phyloP scores from a whole-genome alignment of 306 rosid genomes.

The Cajanus cajan region DNA sequence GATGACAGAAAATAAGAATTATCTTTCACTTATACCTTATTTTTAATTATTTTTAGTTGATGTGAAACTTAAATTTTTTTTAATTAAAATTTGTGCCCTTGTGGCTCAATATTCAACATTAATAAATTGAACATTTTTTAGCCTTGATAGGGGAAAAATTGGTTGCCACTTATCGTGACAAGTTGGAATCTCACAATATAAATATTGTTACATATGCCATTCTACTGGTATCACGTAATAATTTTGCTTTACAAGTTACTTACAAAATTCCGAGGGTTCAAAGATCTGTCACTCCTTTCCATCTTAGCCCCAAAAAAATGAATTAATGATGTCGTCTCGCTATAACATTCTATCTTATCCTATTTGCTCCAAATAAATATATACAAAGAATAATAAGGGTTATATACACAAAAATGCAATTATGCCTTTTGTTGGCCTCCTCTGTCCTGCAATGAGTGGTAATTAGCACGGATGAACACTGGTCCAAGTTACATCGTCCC shows the following conservation, averaged over 20 bases:
- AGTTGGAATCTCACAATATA: background rate
- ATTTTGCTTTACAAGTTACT: conserved; percentile 31
- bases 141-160: background rate
- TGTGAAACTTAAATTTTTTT: too few relatives aligned
- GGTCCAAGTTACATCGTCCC: background rate
- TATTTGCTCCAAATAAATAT: conserved; percentile 35
- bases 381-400: conserved; percentile 12
- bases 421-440: conserved; percentile 22
- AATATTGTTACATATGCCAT: conserved; percentile 5
- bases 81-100: too few relatives aligned
- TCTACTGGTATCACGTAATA: conserved; percentile 11
- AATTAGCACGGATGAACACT: background rate
- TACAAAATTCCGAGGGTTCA: conserved; percentile 37
- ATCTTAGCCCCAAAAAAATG: conserved; percentile 39
- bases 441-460: conserved; percentile 8
- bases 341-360: conserved; percentile 31
- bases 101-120: background rate
- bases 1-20: too few relatives aligned
- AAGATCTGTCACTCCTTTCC: conserved; percentile 13
- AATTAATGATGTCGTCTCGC: conserved; percentile 35
- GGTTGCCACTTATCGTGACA: background rate
- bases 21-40: too few relatives aligned
- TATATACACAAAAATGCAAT: conserved; percentile 39
- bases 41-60: too few relatives aligned
- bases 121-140: background rate